Percentiles rank a stretch among this genome's conserved stretches.
Evolutionary conservation across 805 yeast genomes (phyloP).

Genomic region (Suhomyces kilbournensis): DNA sequence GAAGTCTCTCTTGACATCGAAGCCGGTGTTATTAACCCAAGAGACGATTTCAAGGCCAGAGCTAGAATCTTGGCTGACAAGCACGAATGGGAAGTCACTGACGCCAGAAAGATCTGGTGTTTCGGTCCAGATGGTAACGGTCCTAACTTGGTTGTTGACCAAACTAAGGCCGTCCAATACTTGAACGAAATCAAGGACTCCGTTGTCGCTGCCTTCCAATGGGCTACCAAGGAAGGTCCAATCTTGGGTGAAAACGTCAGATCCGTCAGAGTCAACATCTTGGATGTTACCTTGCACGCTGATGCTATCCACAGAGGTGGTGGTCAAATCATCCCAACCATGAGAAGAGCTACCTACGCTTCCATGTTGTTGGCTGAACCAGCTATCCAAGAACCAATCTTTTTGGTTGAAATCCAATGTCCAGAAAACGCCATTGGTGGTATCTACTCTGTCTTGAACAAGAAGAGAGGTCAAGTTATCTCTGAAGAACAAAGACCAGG

Average conservation of each 20-base stretch:
- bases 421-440: slow-evolving; percentile 99
- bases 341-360: slow-evolving; percentile 99
- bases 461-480: slow-evolving; percentile 98
- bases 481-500: slow-evolving; percentile 99
- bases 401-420: slow-evolving; percentile 99
- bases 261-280: slow-evolving; percentile 94
- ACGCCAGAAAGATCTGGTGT: slow-evolving; percentile 99
- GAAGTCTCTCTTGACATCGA: slow-evolving; percentile 92
- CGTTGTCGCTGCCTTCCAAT: slow-evolving; percentile 99
- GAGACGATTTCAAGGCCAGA: slow-evolving; percentile 98
- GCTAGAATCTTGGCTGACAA: slow-evolving; percentile 99
- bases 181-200: slow-evolving; percentile 98
- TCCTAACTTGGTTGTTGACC: slow-evolving; percentile 98
- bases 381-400: slow-evolving; percentile 98
- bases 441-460: slow-evolving; percentile 99
- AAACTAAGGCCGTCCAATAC: slow-evolving; percentile 99
- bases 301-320: slow-evolving; percentile 99
- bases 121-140: slow-evolving; percentile 99
- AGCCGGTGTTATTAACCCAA: slow-evolving; percentile 85
- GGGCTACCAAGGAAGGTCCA: slow-evolving; percentile 99
- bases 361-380: slow-evolving; percentile 98
- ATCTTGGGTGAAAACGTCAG: slow-evolving; percentile 94
- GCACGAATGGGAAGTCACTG: slow-evolving; percentile 99
- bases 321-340: slow-evolving; percentile 99
- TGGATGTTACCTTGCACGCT: slow-evolving; percentile 99